Base-by-base conservation (phyloP, 495 filamentous ascomycete genomes). In the Entonaema liquescens region DNA sequence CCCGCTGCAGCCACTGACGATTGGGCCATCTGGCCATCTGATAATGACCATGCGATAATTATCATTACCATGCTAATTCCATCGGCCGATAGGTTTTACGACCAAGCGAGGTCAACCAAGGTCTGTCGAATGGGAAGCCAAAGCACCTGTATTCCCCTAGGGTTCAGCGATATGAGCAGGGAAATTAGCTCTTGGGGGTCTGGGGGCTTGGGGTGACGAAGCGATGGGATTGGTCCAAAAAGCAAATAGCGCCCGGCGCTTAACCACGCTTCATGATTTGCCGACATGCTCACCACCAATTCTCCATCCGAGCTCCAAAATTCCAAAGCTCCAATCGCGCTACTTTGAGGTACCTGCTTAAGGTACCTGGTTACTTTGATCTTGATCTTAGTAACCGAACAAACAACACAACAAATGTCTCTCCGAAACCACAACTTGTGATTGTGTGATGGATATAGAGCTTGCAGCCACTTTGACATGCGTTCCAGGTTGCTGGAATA, bases 251-350 rank as follows among this genome's bases (percentile, higher is more conserved):
- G 35, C 52, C 40, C 50, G 61, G 70, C 70, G 70, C 70, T 68
- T 73, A 73, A 69, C 44, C 54, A 52, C 61, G 57, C 40, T 50
- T 54, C 61, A 26, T 68, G 61, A 73, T 73, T 73, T 63, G 70
- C 26, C 36, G 23, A 26, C 23, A 17, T 17, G 15, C 21, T 59
- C 53, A 58, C 44, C 56, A 9, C 2, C 49, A 35, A 35, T 58
- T 44, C 56, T 38, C 67, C 60, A 65, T 58, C 38, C 36, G 13
- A 17, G 26, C 29, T 35, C 57, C 58, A 49, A 47, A 7, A n/a
- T n/a, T n/a, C n/a, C n/a, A n/a, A n/a, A n/a, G n/a, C n/a, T n/a
- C n/a, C n/a, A n/a, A n/a, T n/a, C n/a, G n/a, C n/a, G n/a, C n/a
- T n/a, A n/a, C n/a, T n/a, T n/a, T 31, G 29, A 42, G 3, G 38